phyloP scores from a whole-genome alignment of 164 flowering plant genomes.

The Brasenia schreberi region DNA sequence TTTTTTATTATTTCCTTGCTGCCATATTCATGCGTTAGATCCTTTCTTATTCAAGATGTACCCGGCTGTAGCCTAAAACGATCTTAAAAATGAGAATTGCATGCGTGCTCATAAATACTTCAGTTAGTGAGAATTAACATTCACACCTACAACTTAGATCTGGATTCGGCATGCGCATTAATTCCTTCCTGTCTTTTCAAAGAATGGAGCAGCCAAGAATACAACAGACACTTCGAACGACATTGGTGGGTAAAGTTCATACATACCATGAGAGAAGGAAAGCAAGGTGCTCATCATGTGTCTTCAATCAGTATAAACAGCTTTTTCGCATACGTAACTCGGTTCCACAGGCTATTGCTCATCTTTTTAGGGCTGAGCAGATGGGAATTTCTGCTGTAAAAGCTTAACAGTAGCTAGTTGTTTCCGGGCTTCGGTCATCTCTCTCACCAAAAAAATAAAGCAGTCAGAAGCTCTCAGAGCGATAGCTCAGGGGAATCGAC shows the following conservation, averaged over 20 bases:
- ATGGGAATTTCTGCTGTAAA: neutral
- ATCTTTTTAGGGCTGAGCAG: neutral
- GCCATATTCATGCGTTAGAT: neutral
- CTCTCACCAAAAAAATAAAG: too few relatives aligned
- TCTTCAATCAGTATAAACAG: neutral
- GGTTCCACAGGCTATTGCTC: neutral
- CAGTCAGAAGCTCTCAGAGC: too few relatives aligned
- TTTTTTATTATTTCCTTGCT: neutral
- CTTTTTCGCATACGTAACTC: neutral
- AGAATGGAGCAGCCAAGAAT: neutral
- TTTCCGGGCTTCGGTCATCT: too few relatives aligned
- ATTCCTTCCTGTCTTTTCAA: neutral
- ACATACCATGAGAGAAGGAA: too few relatives aligned
- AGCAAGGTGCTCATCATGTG: neutral
- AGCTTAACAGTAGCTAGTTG: too few relatives aligned
- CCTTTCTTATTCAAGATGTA: neutral
- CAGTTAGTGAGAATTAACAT: neutral
- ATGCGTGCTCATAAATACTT: neutral
- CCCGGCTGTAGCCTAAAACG: neutral
- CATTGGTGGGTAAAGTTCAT: neutral
- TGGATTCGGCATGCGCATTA: neutral
- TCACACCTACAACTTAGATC: neutral
- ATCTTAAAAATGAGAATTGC: neutral
- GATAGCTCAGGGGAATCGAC: too few relatives aligned
- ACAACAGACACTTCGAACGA: neutral